Evolutionary conservation across 495 filamentous ascomycete species (phyloP), one percentile per base, ranked within the genome.

Genomic region (Hyphodiscus hymeniophilus): DNA sequence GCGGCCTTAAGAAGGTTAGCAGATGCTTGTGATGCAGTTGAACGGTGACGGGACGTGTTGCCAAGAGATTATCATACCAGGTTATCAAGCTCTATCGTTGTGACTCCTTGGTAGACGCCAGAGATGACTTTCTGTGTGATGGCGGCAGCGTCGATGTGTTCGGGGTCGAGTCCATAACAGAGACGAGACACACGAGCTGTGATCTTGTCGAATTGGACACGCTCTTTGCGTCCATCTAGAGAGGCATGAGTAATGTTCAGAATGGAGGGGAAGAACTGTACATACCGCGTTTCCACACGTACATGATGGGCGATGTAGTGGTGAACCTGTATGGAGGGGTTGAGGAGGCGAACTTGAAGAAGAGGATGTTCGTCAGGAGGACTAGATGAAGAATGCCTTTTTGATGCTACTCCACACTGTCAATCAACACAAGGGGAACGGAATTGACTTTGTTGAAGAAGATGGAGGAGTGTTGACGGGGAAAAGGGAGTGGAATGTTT

Each of bases 131-230:
- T 97, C 72, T 94, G 87, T 36, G 92, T 98, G 64, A 98, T 98
- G 55, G 92, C 89, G 43, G 92, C 92, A 40, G 92, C 89, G 69
- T 98, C 92, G 57, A 98, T 87, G 73, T 98, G 92, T 49, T 96
- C 92, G 35, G 82, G 75, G 64, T 98, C 94, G 47, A 98, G 81
- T 48, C 92, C 90, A 66, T 98, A 98, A 75, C 92, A 98, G 44
- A 98, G 79, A 44, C 92, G 77, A 22, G 92, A 98, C 35, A 98
- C 92, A 67, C 92, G 89, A 54, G 92, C 92, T 51, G 92, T 97
- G 77, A 98, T 98, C 72, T 98, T 98, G 74, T 98, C 92, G 74
- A 98, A 98, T 66, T 98, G 92, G 47, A 98, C 92, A 66, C 92
- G 92, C 79, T 98, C 92, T 75, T 97, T 95, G 74, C 92, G 91